Base-by-base conservation (phyloP, 257 asterid species). In the Solanum corneliomulleri region DNA sequence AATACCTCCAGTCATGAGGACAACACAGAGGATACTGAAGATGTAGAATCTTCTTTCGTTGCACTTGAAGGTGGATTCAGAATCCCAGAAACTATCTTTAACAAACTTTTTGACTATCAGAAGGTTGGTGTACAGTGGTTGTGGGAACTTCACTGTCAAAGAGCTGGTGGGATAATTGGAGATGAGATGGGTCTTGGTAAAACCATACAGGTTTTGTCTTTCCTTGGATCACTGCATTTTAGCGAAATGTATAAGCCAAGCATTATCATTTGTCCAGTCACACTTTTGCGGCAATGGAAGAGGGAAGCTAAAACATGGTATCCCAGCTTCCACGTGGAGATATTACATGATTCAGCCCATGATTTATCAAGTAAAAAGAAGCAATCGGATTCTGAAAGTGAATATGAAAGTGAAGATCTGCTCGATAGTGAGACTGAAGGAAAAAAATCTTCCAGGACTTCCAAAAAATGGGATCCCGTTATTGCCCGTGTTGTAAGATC, bases 181-280 rank as follows among this genome's bases (percentile, higher is more conserved):
- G 99, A 97, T 90, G 99, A 97, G 94, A 97, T 97, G 99, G 99
- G 99, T 87, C 98, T 97, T 83, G 99, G 99, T 87, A 97, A 97
- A 95, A 97, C 99, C 44, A 88, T 97, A 77, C 99, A 97, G 91
- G 92, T 97, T 81, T 86, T 93, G 90, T 93, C 97, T 81, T 97
- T 97, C 87, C 98, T 97, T 21, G 99, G 95, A 89, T 93, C 99
- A 88, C 90, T 97, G 91, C 99, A 97, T 90, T 95, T 88, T 90
- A 97, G 99, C 90, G 91, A 91, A 64, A 90, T 94, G 95, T 95
- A 95, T 93, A 94, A 93, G 90, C 98, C 99, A 81, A 95, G 99
- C 94, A 96, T 97, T 87, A 89, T 97, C 87, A 88, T 95, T 84
- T 95, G 99, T 88, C 99, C 99, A 52, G 99, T 94, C 83, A 97